A percentile compares a stretch with the other conserved stretches of the same genome.
phyloP scores from a whole-genome alignment of 352 stramenopile genomes.

The Phytophthora litchii region DNA sequence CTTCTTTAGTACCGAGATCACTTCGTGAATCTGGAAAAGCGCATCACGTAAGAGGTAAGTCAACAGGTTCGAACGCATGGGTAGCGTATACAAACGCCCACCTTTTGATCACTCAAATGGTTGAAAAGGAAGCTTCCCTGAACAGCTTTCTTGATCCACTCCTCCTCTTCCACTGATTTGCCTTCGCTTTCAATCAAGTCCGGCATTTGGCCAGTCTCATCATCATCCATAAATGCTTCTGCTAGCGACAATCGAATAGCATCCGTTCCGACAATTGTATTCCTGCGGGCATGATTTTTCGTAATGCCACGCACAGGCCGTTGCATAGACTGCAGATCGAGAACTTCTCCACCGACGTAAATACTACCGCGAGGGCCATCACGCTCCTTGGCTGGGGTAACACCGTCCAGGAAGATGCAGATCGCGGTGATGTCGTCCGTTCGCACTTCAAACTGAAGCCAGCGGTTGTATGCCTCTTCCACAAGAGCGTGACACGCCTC shows the following conservation, averaged over 20 bases:
- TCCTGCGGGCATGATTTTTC: slow-evolving; percentile 67
- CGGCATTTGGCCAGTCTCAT: slow-evolving; percentile 16
- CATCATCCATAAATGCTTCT: slow-evolving; percentile 53
- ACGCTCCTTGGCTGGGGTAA: slow-evolving; percentile 56
- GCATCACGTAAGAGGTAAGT: background rate
- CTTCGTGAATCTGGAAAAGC: slow-evolving; percentile 63
- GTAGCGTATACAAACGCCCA: slow-evolving; percentile 14
- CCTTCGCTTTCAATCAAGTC: slow-evolving; percentile 37
- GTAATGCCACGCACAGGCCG: slow-evolving; percentile 74
- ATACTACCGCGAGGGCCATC: slow-evolving; percentile 81
- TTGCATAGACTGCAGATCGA: slow-evolving; percentile 88
- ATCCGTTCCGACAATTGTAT: slow-evolving; percentile 88
- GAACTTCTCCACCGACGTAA: slow-evolving; percentile 79
- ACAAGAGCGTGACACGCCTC: slow-evolving; percentile 91
- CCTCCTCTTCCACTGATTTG: slow-evolving; percentile 83
- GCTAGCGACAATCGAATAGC: slow-evolving; percentile 81
- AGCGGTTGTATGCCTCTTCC: slow-evolving; percentile 93
- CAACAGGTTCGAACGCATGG: background rate
- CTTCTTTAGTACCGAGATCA: slow-evolving; percentile 90
- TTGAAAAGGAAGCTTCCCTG: slow-evolving; percentile 94
- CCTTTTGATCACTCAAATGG: slow-evolving; percentile 89
- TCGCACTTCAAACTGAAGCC: slow-evolving; percentile 94
- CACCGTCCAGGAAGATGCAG: slow-evolving; percentile 83
- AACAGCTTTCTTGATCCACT: slow-evolving; percentile 89
- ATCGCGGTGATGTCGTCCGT: slow-evolving; percentile 96